Evolutionary conservation across 2,329 filamentous ascomycete species (phyloP).

Genomic region (Verticillium zaregamsianum): DNA sequence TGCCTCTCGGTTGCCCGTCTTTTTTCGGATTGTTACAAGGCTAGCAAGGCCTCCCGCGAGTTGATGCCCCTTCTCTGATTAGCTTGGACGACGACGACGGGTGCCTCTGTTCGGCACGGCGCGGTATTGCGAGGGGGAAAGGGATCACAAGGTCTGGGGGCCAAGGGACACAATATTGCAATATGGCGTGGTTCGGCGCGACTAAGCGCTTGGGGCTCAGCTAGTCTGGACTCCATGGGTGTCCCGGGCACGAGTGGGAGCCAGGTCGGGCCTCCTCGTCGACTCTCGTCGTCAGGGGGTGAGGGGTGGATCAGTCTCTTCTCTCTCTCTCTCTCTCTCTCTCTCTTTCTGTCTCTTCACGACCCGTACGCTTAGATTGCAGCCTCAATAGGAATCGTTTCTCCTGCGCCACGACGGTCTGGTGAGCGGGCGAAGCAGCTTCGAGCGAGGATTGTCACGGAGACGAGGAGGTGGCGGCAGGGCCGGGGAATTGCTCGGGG

Average conservation of each 20-base stretch:
- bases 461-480: not conserved
- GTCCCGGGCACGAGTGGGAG: too few relatives aligned
- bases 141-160: not conserved
- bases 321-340: too few relatives aligned
- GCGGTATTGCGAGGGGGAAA: not conserved
- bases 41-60: not conserved
- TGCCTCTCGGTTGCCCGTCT: not conserved
- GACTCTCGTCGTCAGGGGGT: too few relatives aligned
- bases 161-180: not conserved
- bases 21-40: too few relatives aligned
- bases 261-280: too few relatives aligned
- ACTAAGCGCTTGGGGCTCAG: not conserved
- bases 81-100: not conserved
- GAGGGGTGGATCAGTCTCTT: too few relatives aligned
- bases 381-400: not conserved
- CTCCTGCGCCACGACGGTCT: not conserved
- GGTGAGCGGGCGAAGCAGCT: not conserved
- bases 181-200: not conserved
- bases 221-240: too few relatives aligned
- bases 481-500: conserved; percentile 1
- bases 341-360: too few relatives aligned
- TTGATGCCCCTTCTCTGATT: not conserved
- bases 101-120: not conserved
- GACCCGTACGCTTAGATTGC: not conserved
- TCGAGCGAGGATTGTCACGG: not conserved